Percentiles rank a stretch among this genome's conserved stretches.
phyloP scores from a whole-genome alignment of 495 filamentous ascomycete species.

The Sporormia fimetaria region DNA sequence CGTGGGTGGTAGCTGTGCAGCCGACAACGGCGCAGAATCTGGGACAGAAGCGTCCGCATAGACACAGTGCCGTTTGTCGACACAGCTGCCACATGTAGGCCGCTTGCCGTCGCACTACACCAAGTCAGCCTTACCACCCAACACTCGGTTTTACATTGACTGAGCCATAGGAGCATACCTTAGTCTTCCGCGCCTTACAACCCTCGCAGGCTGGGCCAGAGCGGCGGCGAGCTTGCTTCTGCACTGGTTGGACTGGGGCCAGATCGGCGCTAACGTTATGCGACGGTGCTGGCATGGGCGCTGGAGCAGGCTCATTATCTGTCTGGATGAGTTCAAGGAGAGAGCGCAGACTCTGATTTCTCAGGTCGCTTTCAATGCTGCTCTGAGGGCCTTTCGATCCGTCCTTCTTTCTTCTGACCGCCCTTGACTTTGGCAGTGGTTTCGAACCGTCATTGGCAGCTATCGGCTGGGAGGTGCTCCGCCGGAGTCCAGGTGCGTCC shows the following conservation, averaged over 20 bases:
- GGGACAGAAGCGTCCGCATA: constrained; percentile 8
- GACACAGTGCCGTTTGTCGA: constrained; percentile 19
- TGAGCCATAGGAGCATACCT: no score
- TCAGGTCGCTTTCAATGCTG: constrained; percentile 22
- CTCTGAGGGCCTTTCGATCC: constrained; percentile 9
- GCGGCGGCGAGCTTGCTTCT: constrained; percentile 1
- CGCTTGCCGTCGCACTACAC: constrained; percentile 20
- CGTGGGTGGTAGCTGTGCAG: background rate
- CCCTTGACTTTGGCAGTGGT: constrained; percentile 12
- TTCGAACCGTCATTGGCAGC: constrained; percentile 1
- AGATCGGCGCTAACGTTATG: no score
- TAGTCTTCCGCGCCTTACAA: constrained; percentile 23
- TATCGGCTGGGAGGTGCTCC: no score
- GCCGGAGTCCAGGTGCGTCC: no score
- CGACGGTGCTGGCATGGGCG: constrained; percentile 5
- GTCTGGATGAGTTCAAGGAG: constrained; percentile 23
- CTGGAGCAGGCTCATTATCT: constrained; percentile 7
- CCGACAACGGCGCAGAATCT: background rate
- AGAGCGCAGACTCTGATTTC: constrained; percentile 23
- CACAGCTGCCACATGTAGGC: constrained; percentile 18
- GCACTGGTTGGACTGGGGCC: background rate
- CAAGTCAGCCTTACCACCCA: background rate
- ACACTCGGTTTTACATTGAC: background rate
- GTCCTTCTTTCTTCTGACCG: constrained; percentile 13
- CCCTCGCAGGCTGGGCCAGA: constrained; percentile 19